These are phyloP conservation scores for Abortiporus biennis DNA, from an alignment of 1,284 basidiomycete species.

Conservation along the genomic window DNA sequence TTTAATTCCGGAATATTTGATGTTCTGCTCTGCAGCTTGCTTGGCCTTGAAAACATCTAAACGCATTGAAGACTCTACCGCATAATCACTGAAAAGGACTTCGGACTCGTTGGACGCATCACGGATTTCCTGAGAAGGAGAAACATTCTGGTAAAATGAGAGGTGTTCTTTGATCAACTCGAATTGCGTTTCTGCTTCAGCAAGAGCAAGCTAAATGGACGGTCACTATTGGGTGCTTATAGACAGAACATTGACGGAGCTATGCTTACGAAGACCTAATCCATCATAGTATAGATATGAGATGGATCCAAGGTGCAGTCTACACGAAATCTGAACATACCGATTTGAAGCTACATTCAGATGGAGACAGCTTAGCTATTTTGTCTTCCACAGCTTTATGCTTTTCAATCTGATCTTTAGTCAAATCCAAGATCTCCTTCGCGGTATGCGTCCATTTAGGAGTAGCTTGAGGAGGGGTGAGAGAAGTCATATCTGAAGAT, in stretches of 20 bases:
- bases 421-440: constrained; percentile 50
- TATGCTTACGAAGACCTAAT: no score
- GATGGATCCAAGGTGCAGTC: constrained; percentile 10
- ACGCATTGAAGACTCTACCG: constrained; percentile 70
- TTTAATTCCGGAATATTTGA: constrained; percentile 47
- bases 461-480: constrained; percentile 62
- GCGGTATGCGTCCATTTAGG: constrained; percentile 67
- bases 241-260: no score
- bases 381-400: constrained; percentile 53
- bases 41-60: constrained; percentile 73
- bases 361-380: constrained; percentile 52
- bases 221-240: not conserved
- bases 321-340: no score
- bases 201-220: constrained; percentile 44
- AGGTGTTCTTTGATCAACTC: constrained; percentile 52
- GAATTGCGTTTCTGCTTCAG: constrained; percentile 49
- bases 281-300: no score
- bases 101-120: constrained; percentile 73
- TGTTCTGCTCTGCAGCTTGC: constrained; percentile 60
- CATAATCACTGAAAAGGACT: constrained; percentile 58
- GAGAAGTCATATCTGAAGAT: constrained; percentile 34
- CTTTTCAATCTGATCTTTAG: constrained; percentile 52
- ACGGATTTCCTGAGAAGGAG: constrained; percentile 60
- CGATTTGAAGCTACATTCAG: constrained; percentile 24
- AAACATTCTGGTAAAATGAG: constrained; percentile 77